Evolutionary conservation across 805 yeast species (phyloP), one percentile per base, ranked within the genome.

Genomic region (Spathaspora boniae): DNA sequence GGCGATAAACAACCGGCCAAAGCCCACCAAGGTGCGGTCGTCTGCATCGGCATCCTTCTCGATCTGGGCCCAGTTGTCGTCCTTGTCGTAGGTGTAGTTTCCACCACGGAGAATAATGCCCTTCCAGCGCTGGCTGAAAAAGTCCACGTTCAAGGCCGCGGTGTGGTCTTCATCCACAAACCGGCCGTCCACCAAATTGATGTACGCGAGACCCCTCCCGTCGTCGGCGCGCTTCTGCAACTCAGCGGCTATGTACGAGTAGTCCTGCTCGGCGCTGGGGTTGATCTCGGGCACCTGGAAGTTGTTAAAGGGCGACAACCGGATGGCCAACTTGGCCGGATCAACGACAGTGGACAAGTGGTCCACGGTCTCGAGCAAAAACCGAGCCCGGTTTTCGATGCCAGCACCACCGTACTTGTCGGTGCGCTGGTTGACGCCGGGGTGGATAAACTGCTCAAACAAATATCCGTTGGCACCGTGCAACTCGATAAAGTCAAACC

Each of bases 401-500:
- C 55, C 45, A 11, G 11, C 12, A 3, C 66, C 66, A 25, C 66
- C 66, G 42, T 60, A 60, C 30, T 53, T 39, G 32, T 59, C 55
- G 34, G 63, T 56, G 45, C 71, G 50, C 20, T 51, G 18, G 42
- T 68, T 65, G 17, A 57, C 48, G 26, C 45, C 40, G 8, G 62
- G 60, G 16, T 60, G 56, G 29, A 64, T 36, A 37, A 68, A 66
- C 36, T 60, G 61, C 38, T 68, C 69, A 21, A 64, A 32, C 11
- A 66, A 45, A 37, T 62, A 66, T 2, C 72, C 72, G 42, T 64
- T 58, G 7, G 69, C 70, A 31, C 56, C 60, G 39, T 68, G 73
- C 12, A 66, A 22, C 38, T 68, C 73, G 9, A 68, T 43, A 29
- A 54, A 55, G 40, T 68, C 73, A 41, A 61, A 64, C 0, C 69